These are phyloP conservation scores for Trypanosoma scelopori DNA, from an alignment of 208 protist species.

Conservation along the genomic window DNA sequence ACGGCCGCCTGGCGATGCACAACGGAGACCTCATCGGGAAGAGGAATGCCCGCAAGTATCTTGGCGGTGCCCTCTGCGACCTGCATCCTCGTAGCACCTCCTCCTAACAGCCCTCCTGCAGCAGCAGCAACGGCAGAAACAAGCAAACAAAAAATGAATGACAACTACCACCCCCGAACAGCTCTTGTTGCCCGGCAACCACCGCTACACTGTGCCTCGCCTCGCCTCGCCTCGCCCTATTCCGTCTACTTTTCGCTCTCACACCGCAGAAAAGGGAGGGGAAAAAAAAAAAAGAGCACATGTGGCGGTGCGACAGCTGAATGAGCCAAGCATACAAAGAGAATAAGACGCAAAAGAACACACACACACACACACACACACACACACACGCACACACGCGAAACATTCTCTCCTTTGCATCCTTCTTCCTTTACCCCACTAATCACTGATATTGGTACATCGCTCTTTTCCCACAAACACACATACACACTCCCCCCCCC, in stretches of 20 bases:
- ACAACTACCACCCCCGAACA: too few species aligned
- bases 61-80: conserved; percentile 15
- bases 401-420: not conserved
- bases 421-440: too few species aligned
- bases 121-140: not conserved
- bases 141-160: conserved; percentile 8
- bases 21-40: conserved; percentile 84
- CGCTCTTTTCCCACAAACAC: too few species aligned
- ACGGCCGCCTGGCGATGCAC: conserved; percentile 80
- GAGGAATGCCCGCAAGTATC: conserved; percentile 82
- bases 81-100: not conserved
- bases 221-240: too few species aligned
- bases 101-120: not conserved
- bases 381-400: not conserved
- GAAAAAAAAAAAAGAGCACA: too few species aligned
- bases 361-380: conserved; percentile 3
- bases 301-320: too few species aligned
- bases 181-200: too few species aligned
- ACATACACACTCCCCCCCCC: too few species aligned
- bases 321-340: not conserved
- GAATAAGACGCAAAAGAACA: conserved; percentile 3
- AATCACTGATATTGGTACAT: too few species aligned
- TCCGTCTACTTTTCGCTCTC: too few species aligned
- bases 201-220: too few species aligned
- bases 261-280: too few species aligned